A percentile compares a stretch with the other conserved stretches of the same genome.
Conservation (phyloP, 345 rosid species). For the Orychophragmus violaceus region DNA sequence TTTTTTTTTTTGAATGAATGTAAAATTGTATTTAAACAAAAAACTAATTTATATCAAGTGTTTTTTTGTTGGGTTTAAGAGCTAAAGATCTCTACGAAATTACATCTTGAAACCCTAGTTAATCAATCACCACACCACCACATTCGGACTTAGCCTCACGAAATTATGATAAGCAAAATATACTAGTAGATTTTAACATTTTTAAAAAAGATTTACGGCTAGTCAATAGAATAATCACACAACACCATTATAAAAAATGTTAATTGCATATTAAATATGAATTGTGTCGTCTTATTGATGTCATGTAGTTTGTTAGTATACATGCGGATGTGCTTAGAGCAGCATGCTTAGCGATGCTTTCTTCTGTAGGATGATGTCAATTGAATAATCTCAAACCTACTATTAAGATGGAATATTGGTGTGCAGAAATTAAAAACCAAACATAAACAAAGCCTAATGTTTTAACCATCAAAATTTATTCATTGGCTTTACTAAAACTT, state of each 20-base stretch:
- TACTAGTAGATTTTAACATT: neutral
- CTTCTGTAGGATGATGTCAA: neutral
- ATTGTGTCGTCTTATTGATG: neutral
- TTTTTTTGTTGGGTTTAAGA: no score
- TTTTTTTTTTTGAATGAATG: no score
- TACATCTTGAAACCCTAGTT: neutral
- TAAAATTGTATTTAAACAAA: no score
- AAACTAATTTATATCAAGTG: no score
- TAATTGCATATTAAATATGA: neutral
- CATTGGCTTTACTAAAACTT: no score
- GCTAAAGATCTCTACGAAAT: neutral
- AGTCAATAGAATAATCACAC: neutral
- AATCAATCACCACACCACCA: neutral
- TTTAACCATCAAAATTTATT: no score
- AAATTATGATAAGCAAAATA: neutral
- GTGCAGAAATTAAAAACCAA: no score
- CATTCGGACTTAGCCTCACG: neutral
- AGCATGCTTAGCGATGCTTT: constrained; percentile 5
- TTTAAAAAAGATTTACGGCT: neutral
- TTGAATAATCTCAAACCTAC: neutral
- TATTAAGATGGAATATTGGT: neutral
- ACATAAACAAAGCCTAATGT: no score
- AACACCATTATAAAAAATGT: neutral
- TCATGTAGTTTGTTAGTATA: neutral
- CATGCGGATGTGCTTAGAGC: neutral